Percentiles rank a stretch among this genome's conserved stretches.
Evolutionary conservation across 2,329 filamentous ascomycete species (phyloP).

Genomic region (Fulvia fulva): DNA sequence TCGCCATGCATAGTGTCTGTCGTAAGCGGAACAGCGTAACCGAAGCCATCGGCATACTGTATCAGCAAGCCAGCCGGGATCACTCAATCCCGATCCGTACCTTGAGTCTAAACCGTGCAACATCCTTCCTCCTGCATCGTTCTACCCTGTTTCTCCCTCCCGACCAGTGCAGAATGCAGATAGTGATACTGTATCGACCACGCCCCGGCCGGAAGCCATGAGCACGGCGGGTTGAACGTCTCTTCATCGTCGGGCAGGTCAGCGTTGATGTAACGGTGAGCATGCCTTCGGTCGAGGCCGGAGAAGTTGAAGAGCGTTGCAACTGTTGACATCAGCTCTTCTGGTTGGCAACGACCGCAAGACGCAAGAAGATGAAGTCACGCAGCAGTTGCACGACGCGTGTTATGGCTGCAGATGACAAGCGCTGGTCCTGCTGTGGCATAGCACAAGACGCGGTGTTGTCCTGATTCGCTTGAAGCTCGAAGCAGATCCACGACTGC

Average conservation of each 20-base stretch:
- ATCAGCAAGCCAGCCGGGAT: neutral
- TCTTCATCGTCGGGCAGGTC: neutral
- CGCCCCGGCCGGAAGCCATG: neutral
- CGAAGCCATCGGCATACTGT: neutral
- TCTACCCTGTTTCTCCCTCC: neutral
- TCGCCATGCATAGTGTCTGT: neutral
- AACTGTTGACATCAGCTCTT: neutral
- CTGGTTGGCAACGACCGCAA: neutral
- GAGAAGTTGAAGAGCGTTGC: neutral
- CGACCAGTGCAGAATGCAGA: no score
- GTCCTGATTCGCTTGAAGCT: neutral
- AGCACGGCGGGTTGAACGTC: neutral
- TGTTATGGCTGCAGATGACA: neutral
- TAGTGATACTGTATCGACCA: neutral
- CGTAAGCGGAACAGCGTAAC: neutral
- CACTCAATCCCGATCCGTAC: neutral
- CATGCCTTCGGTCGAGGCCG: neutral
- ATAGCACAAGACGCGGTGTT: neutral
- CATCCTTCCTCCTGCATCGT: neutral
- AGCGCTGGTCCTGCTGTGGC: neutral
- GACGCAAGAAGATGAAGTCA: neutral
- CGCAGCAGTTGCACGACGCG: neutral
- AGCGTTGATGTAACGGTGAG: neutral
- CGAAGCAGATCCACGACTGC: neutral
- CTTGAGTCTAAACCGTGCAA: neutral